Evolutionary conservation across 257 asterid genomes (phyloP).

Genomic region (Nicotiana tomentosiformis): DNA sequence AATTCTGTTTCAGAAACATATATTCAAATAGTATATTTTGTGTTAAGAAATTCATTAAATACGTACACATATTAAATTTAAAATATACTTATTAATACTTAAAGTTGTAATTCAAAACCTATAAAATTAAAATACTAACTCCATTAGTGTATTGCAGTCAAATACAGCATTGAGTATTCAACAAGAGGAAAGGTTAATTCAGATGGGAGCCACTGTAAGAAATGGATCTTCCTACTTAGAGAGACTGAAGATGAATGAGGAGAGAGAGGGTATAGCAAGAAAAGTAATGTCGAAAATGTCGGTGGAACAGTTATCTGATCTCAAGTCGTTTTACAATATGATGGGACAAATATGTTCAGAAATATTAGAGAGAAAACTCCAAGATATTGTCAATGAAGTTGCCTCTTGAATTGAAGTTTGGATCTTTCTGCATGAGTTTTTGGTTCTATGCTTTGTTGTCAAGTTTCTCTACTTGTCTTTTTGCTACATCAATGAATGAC

Average conservation of each 20-base stretch:
- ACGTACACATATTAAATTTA: too few relatives aligned
- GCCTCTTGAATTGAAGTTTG: not conserved
- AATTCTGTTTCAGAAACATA: too few relatives aligned
- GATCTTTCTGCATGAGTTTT: not conserved
- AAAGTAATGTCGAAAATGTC: conserved; percentile 37
- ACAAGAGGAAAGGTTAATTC: conserved; percentile 34
- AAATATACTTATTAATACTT: too few relatives aligned
- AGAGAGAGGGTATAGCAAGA: conserved; percentile 32
- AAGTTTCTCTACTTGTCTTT: not conserved
- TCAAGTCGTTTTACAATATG: conserved; percentile 34
- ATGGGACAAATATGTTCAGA: conserved; percentile 38
- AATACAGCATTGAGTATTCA: conserved; percentile 35
- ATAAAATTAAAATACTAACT: too few relatives aligned
- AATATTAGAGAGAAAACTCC: conserved; percentile 31
- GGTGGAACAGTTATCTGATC: conserved; percentile 34
- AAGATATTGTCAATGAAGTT: conserved; percentile 22
- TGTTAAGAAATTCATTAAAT: too few relatives aligned
- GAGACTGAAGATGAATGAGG: conserved; percentile 27
- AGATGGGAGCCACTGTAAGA: conserved; percentile 48
- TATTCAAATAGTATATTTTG: too few relatives aligned
- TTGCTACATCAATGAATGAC: not conserved
- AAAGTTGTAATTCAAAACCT: too few relatives aligned
- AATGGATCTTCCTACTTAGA: conserved; percentile 25
- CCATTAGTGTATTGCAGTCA: conserved; percentile 12
- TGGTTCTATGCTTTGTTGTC: conserved; percentile 5